These are phyloP conservation scores for Pseudisothecium myosuroides DNA, from an alignment of 225 moss, liverwort and hornwort genomes.

Conservation along the genomic window DNA sequence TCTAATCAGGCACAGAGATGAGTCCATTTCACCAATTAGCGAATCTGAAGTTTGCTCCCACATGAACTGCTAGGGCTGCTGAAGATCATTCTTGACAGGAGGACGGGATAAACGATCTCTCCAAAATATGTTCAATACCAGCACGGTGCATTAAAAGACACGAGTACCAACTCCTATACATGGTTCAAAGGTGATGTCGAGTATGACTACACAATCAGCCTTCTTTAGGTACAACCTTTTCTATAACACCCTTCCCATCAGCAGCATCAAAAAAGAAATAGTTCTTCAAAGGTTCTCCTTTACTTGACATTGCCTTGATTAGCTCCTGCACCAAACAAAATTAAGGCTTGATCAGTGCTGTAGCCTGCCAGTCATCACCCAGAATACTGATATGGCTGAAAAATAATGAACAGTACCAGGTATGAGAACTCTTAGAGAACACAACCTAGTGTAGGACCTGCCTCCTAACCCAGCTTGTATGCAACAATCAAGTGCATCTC, in stretches of 20 bases:
- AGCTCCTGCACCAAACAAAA: conserved; percentile 57
- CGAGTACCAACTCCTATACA: not conserved
- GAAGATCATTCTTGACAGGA: not conserved
- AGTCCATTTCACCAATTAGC: not conserved
- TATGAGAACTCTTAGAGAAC: not conserved
- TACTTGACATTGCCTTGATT: conserved; percentile 79
- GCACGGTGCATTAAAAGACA: not conserved
- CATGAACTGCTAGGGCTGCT: not conserved
- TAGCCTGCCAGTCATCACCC: not conserved
- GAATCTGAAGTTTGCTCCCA: not conserved
- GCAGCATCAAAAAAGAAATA: conserved; percentile 76
- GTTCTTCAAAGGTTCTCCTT: conserved; percentile 89
- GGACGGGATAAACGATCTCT: not conserved
- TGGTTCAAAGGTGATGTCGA: not conserved
- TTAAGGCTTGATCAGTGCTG: not conserved
- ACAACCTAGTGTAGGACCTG: not conserved
- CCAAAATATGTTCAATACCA: not conserved
- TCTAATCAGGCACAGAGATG: not conserved
- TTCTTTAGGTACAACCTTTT: conserved; percentile 39
- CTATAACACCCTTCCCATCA: conserved; percentile 94
- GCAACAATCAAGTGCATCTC: not conserved
- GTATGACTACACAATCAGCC: not conserved
- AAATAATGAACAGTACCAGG: not conserved
- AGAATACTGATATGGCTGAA: not conserved
- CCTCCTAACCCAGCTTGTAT: not conserved